A percentile compares a stretch with the other conserved stretches of the same genome.
Conservation (phyloP, 2,329 filamentous ascomycete genomes). For the Cercospora sojina region DNA sequence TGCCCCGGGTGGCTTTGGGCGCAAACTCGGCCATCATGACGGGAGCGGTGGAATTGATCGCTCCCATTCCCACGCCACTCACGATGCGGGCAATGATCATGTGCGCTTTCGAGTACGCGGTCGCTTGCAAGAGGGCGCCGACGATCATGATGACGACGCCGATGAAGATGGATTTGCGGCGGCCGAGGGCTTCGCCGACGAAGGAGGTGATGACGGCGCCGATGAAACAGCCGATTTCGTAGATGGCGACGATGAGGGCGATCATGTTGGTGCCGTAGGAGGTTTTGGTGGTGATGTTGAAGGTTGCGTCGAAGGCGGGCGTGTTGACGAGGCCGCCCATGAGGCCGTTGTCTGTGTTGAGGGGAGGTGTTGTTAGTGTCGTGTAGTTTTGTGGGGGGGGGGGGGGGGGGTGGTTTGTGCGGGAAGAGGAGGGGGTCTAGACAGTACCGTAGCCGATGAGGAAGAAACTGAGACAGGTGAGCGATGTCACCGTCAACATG, state of each 20-base stretch:
- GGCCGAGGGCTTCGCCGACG: slow-evolving; percentile 48
- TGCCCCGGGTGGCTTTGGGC: slow-evolving; percentile 35
- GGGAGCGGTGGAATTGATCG: slow-evolving; percentile 48
- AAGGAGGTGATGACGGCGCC: slow-evolving; percentile 44
- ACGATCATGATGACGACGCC: slow-evolving; percentile 47
- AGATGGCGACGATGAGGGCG: slow-evolving; percentile 50
- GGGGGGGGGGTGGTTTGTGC: not conserved
- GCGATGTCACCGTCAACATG: slow-evolving; percentile 45
- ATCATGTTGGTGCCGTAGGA: slow-evolving; percentile 40
- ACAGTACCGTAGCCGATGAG: slow-evolving; percentile 45
- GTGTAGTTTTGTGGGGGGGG: slow-evolving; percentile 26
- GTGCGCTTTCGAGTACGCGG: slow-evolving; percentile 42
- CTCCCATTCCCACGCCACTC: slow-evolving; percentile 47
- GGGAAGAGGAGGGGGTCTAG: too few species aligned
- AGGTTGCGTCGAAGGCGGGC: slow-evolving; percentile 44
- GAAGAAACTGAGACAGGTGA: slow-evolving; percentile 51
- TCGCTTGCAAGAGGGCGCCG: slow-evolving; percentile 46
- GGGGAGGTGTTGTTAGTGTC: not conserved
- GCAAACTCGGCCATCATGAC: slow-evolving; percentile 47
- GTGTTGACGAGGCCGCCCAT: slow-evolving; percentile 42
- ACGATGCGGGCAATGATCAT: slow-evolving; percentile 49
- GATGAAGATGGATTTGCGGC: slow-evolving; percentile 45
- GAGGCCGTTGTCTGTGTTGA: slow-evolving; percentile 22
- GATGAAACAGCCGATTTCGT: slow-evolving; percentile 45
- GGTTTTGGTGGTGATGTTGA: slow-evolving; percentile 42